Evolutionary conservation across 2,329 filamentous ascomycete genomes (phyloP), one percentile per base, ranked within the genome.

Genomic region (Ophiostoma montium): DNA sequence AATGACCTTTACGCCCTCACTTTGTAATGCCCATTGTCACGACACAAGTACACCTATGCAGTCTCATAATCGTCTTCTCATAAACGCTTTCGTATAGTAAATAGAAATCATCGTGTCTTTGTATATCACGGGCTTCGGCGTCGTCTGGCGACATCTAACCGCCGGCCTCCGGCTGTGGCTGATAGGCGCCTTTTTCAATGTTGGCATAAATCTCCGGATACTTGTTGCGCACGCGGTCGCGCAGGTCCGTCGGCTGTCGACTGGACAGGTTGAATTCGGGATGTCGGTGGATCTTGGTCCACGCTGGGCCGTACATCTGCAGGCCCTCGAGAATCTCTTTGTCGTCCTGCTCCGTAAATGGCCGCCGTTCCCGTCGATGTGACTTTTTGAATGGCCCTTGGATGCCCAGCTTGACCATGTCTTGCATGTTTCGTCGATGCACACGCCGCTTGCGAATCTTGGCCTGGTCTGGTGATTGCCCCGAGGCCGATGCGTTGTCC

Each of bases 241-340:
- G 68, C 47, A 82, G 60, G 57, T 82, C 78, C 0, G 78, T 82
- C 1, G 78, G 77, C 54, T 79, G 74, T 41, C 78, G 67, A 51
- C 61, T 73, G 5, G 72, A 70, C n/a, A 82, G 64, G 52, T 76
- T 67, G 60, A 77, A 80, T 27, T 67, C 67, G 13, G 71, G 62
- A 52, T 82, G 77, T 33, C 76, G 69, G 58, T 80, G 77, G 18
- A 82, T 82, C 59, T 74, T 76, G 47, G 77, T 80, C 78, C 79
- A 82, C 9, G 76, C 71, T 9, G 78, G 75, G 0, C 78, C 78
- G 57, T 81, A 80, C 4, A 69, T 58, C 35, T 76, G 65, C 35
- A 80, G 71, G 0, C 79, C 79, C 51, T 75, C 67, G 1, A 81
- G 64, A 41, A 82, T 82, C 54, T 79, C 74, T 30, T 65, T 65